Evolutionary conservation across 75 land plant genomes (phyloP).

Genomic region (Sequoia sempervirens): DNA sequence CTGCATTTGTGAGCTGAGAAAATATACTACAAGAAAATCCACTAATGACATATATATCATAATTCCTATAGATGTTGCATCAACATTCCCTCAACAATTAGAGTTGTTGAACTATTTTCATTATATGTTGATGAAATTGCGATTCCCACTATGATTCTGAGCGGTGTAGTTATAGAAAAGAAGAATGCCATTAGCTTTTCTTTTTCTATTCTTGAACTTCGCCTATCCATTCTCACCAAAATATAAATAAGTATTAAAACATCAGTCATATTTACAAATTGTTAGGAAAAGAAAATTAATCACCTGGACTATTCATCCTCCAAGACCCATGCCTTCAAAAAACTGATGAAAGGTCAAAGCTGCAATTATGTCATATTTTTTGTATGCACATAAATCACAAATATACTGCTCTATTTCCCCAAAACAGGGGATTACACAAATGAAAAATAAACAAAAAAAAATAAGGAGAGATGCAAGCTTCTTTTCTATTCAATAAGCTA

Average conservation of each 20-base stretch:
- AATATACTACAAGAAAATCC: conserved; percentile 6
- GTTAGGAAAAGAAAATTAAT: neutral
- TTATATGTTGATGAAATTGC: conserved; percentile 26
- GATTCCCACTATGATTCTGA: conserved; percentile 34
- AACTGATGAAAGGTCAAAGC: conserved; percentile 78
- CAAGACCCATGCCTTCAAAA: conserved; percentile 44
- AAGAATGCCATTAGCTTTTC: conserved; percentile 25
- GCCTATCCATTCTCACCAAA: conserved; percentile 16
- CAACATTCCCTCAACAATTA: conserved; percentile 37
- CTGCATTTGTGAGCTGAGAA: conserved; percentile 25
- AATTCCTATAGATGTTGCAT: conserved; percentile 28
- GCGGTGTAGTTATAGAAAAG: conserved; percentile 36
- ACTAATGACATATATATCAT: conserved; percentile 42
- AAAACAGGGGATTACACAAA: no score
- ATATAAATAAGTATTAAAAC: neutral
- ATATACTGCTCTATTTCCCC: no score
- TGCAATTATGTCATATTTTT: no score
- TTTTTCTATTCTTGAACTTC: conserved; percentile 3
- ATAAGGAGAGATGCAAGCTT: no score
- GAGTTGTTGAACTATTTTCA: conserved; percentile 26
- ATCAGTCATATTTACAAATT: neutral
- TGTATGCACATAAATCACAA: no score
- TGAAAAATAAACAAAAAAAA: no score
- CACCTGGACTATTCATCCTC: conserved; percentile 56
- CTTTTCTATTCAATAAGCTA: no score